phyloP scores from a whole-genome alignment of 148 eudicot species.

The Linanthus parryae region DNA sequence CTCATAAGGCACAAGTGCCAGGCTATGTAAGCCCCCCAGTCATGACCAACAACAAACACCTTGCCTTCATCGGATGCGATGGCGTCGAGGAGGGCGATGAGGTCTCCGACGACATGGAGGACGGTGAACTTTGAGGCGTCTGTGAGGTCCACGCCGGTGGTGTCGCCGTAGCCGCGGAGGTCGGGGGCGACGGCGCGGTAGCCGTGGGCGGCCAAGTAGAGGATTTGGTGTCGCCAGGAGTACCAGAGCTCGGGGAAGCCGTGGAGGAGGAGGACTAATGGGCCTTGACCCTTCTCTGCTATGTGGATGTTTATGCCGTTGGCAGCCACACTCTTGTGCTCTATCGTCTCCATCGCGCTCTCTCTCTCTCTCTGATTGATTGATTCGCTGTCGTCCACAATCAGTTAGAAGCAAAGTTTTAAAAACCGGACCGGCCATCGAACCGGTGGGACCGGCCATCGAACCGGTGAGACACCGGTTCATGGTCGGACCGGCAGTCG shows the following conservation, averaged over 20 bases:
- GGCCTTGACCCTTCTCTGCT: slow-evolving; percentile 32
- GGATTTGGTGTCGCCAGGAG: slow-evolving; percentile 44
- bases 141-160: too few species aligned
- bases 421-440: too few species aligned
- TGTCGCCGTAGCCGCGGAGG: slow-evolving; percentile 37
- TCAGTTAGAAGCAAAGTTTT: too few species aligned
- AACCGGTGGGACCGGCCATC: too few species aligned
- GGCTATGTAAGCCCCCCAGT: slow-evolving; percentile 26
- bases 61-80: slow-evolving; percentile 13
- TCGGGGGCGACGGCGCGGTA: slow-evolving; percentile 32
- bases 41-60: slow-evolving; percentile 29
- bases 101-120: slow-evolving; percentile 30
- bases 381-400: too few species aligned
- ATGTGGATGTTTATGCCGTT: slow-evolving; percentile 34
- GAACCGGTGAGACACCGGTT: too few species aligned
- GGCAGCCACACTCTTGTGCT: slow-evolving; percentile 16
- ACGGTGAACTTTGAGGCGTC: slow-evolving; percentile 25
- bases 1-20: slow-evolving; percentile 28
- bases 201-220: slow-evolving; percentile 24
- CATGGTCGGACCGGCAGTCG: too few species aligned
- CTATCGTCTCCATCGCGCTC: slow-evolving; percentile 29
- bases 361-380: too few species aligned
- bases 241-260: slow-evolving; percentile 46
- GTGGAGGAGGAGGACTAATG: slow-evolving; percentile 27
- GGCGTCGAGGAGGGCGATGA: slow-evolving; percentile 24